A percentile compares a stretch with the other conserved stretches of the same genome.
Evolutionary conservation across 2,329 filamentous ascomycete genomes (phyloP).

Genomic region (Penicillium sp.): DNA sequence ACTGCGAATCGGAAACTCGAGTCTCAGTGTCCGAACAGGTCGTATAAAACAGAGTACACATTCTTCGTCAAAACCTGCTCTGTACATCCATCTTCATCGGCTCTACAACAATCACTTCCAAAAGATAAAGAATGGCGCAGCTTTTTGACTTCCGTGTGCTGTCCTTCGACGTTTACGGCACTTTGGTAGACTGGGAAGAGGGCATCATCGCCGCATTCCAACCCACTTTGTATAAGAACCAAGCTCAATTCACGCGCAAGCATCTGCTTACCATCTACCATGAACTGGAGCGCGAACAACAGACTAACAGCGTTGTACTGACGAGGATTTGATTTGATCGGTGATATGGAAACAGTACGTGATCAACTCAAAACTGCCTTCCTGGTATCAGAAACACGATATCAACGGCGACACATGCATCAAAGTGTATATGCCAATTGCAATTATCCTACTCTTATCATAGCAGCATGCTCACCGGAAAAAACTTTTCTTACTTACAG

Average conservation of each 20-base stretch:
- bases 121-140: background rate
- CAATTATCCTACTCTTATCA: background rate
- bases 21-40: background rate
- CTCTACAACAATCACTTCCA: background rate
- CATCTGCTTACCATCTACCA: background rate
- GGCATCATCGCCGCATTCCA: background rate
- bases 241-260: background rate
- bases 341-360: background rate
- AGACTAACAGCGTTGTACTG: conserved; percentile 42
- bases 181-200: background rate
- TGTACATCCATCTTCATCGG: background rate
- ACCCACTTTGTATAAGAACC: background rate
- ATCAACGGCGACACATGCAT: background rate
- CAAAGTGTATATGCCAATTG: background rate
- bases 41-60: background rate
- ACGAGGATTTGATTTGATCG: background rate
- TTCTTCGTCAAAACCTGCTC: background rate
- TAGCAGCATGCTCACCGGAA: too few relatives aligned
- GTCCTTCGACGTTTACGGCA: background rate
- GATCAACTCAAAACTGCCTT: background rate
- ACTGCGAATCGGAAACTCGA: background rate
- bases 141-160: background rate
- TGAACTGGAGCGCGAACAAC: conserved; percentile 42
- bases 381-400: background rate
- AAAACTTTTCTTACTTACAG: too few relatives aligned